Percentiles rank a stretch among this genome's conserved stretches.
Evolutionary conservation across 768 basidiomycete genomes (phyloP).

Genomic region (Leccinellum luteum): DNA sequence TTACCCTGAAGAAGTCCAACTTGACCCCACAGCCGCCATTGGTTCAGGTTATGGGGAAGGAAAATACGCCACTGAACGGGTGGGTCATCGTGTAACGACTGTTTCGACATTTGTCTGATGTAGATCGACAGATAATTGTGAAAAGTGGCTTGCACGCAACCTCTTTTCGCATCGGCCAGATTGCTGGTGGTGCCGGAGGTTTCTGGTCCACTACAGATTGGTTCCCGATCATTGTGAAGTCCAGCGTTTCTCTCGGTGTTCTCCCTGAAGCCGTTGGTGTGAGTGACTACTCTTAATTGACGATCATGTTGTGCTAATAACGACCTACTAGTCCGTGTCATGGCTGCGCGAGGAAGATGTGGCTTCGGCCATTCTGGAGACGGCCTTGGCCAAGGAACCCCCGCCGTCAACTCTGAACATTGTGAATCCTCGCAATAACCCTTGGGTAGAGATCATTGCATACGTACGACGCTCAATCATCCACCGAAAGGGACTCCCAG

Average conservation of each 20-base stretch:
- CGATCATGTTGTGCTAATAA: not conserved
- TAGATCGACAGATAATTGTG: conserved; percentile 32
- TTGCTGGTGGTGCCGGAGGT: conserved; percentile 41
- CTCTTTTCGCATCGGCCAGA: conserved; percentile 46
- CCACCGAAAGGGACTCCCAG: not conserved
- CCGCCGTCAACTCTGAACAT: conserved; percentile 33
- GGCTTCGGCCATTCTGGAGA: conserved; percentile 32
- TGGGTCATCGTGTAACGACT: conserved; percentile 10
- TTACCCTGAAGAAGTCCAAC: conserved; percentile 36
- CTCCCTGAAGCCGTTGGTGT: conserved; percentile 34
- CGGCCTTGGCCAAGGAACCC: conserved; percentile 16
- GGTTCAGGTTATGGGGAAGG: conserved; percentile 46
- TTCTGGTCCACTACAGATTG: conserved; percentile 46
- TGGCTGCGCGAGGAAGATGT: conserved; percentile 45
- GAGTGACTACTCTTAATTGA: conserved; percentile 10
- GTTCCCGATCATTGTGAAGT: conserved; percentile 44
- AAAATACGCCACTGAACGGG: conserved; percentile 44
- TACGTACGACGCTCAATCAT: conserved; percentile 20
- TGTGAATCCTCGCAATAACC: conserved; percentile 36
- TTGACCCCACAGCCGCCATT: conserved; percentile 31
- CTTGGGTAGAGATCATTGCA: conserved; percentile 32
- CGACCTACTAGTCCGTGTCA: conserved; percentile 18
- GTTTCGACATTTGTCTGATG: not conserved
- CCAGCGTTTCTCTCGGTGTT: conserved; percentile 27
- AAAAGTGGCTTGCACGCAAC: conserved; percentile 37